A percentile compares a stretch with the other conserved stretches of the same genome.
These are phyloP conservation scores for Morella rubra DNA, from an alignment of 306 rosid genomes.

Conservation along the genomic window DNA sequence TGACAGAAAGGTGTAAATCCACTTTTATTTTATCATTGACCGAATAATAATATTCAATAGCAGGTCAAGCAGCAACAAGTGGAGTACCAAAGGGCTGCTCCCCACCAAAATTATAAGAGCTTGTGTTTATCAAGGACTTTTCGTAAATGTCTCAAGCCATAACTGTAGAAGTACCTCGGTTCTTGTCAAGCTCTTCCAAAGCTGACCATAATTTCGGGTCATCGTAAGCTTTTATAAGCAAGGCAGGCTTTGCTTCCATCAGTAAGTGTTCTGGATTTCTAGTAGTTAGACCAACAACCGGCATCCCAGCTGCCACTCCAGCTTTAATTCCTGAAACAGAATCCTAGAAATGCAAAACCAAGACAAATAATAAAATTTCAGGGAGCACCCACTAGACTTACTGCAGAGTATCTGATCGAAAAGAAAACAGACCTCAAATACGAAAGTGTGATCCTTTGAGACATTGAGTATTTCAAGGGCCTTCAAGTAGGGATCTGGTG, in stretches of 20 bases:
- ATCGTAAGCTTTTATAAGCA: slow-evolving; percentile 68
- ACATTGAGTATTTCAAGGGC: slow-evolving; percentile 77
- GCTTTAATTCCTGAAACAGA: slow-evolving; percentile 91
- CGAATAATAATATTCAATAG: neutral
- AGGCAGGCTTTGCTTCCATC: slow-evolving; percentile 70
- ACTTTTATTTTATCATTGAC: neutral
- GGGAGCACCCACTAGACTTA: neutral
- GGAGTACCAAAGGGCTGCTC: slow-evolving; percentile 11
- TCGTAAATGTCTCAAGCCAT: slow-evolving; percentile 26
- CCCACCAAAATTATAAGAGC: slow-evolving; percentile 20
- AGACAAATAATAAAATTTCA: slow-evolving; percentile 15
- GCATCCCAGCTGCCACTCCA: slow-evolving; percentile 93
- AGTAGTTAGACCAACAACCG: slow-evolving; percentile 74
- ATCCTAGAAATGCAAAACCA: slow-evolving; percentile 49
- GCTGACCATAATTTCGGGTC: slow-evolving; percentile 88
- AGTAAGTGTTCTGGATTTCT: slow-evolving; percentile 71
- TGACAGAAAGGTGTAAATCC: neutral
- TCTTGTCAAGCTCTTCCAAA: slow-evolving; percentile 78
- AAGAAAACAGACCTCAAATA: slow-evolving; percentile 75
- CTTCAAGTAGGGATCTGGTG: slow-evolving; percentile 86
- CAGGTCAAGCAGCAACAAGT: neutral
- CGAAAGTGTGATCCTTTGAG: slow-evolving; percentile 79
- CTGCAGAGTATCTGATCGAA: neutral
- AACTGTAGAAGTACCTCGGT: slow-evolving; percentile 26
- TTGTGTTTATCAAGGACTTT: slow-evolving; percentile 25